phyloP scores from a whole-genome alignment of 2,329 filamentous ascomycete genomes.

The Aspergillus cejpii region DNA sequence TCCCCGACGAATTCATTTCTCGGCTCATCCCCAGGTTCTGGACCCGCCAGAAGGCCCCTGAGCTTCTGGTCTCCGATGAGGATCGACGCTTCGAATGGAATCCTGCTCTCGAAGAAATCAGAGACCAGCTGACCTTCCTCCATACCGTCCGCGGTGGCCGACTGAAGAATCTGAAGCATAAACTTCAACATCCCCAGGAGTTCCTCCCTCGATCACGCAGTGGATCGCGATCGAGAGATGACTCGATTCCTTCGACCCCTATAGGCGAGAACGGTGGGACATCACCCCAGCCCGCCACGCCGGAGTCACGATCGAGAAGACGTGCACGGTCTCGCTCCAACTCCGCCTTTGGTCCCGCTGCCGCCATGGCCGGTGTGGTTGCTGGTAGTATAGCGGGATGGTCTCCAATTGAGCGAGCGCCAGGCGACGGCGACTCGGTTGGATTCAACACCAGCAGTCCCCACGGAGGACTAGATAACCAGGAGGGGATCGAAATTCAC shows the following conservation, averaged over 20 bases:
- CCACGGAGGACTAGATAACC: slow-evolving; percentile 36
- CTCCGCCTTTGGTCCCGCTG: slow-evolving; percentile 52
- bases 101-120: slow-evolving; percentile 55
- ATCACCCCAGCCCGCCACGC: slow-evolving; percentile 45
- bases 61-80: slow-evolving; percentile 42
- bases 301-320: slow-evolving; percentile 46
- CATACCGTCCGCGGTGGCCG: slow-evolving; percentile 58
- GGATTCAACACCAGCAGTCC: slow-evolving; percentile 34
- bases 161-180: slow-evolving; percentile 54
- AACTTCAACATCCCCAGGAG: slow-evolving; percentile 52
- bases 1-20: slow-evolving; percentile 51
- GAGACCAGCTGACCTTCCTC: slow-evolving; percentile 58
- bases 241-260: slow-evolving; percentile 50
- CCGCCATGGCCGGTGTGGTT: slow-evolving; percentile 60
- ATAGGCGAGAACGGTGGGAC: slow-evolving; percentile 43
- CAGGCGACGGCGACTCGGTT: slow-evolving; percentile 33
- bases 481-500: slow-evolving; percentile 44
- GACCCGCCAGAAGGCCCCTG: slow-evolving; percentile 36
- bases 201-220: slow-evolving; percentile 42
- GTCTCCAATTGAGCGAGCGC: slow-evolving; percentile 52
- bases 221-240: slow-evolving; percentile 36
- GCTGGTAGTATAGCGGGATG: slow-evolving; percentile 60
- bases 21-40: slow-evolving; percentile 39
- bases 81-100: slow-evolving; percentile 51
- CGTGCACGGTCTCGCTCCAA: slow-evolving; percentile 54